Base-by-base conservation (phyloP, 116 monocot genomes). In the Posidonia oceanica region DNA sequence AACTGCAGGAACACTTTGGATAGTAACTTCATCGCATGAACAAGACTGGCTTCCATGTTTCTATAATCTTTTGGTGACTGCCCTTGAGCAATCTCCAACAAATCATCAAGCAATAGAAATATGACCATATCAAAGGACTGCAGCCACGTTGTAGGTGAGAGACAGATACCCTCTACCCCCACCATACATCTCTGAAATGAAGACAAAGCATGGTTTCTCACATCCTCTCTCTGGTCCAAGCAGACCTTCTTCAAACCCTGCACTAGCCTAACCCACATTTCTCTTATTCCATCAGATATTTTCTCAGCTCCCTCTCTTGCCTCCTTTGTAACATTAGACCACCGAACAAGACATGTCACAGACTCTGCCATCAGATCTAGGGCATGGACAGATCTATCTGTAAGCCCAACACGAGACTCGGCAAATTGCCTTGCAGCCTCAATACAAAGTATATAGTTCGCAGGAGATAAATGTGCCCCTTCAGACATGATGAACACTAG, bases 371-470 rank as follows among this genome's bases (percentile, higher is more conserved):
- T 88, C 2, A 93, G 75, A 58, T 86, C 80, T 59, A 93, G 66
- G 16, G 93, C 81, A 56, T 62, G 77, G 7, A 83, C 54, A 23
- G 93, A 88, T 37, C 84, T 72, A 23, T 88, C 88, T 40, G 80
- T 44, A 38, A 67, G 70, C 14, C 83, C 84, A 39, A 93, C 80
- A 3, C 86, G 81, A 65, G 93, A 93, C 57, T 88, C 88, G 21
- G 86, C 93, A 79, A 93, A 93, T 69, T 93, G 93, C 39, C 86
- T 77, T 36, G 88, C 73, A 5, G 88, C 88, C 51, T 93, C 88
- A 4, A 86, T 52, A 72, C 77, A 88, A 1, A 88, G 78, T 58
- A 84, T 66, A 73, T 80, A 93, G 64, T 88, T 93, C 44, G 81
- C 83, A 22, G 93, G 86, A 51, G 82, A 78, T 20, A 93, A 77